phyloP scores from a whole-genome alignment of 352 stramenopile species.

The Thalassiosira sp. region DNA sequence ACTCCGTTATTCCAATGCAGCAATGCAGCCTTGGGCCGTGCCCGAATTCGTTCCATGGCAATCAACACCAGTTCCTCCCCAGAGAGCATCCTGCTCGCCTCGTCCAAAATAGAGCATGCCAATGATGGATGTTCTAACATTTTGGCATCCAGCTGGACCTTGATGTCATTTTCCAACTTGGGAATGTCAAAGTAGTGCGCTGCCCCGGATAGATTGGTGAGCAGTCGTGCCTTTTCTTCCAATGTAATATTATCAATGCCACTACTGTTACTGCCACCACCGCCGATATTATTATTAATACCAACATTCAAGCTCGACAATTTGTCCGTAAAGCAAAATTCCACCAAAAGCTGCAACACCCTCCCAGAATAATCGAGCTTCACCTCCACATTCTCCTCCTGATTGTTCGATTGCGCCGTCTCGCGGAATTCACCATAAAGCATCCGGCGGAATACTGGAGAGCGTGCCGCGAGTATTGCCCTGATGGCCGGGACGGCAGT shows the following conservation, averaged over 20 bases:
- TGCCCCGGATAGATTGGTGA: constrained; percentile 32
- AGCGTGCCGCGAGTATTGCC: constrained; percentile 39
- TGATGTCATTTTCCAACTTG: constrained; percentile 44
- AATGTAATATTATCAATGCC: background rate
- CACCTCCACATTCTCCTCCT: constrained; percentile 25
- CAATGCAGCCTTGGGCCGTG: constrained; percentile 34
- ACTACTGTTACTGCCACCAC: background rate
- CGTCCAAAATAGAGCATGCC: constrained; percentile 49
- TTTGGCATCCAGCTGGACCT: constrained; percentile 23
- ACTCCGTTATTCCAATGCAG: constrained; percentile 12
- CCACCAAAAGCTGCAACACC: constrained; percentile 44
- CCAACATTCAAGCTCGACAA: constrained; percentile 28
- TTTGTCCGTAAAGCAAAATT: constrained; percentile 54
- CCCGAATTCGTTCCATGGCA: constrained; percentile 36
- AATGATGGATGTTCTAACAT: constrained; percentile 41
- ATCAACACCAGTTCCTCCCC: constrained; percentile 33
- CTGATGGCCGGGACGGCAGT: constrained; percentile 32
- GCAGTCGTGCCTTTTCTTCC: constrained; percentile 28
- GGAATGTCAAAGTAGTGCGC: constrained; percentile 51
- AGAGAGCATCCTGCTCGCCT: constrained; percentile 32
- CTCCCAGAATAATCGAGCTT: constrained; percentile 41
- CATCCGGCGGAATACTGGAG: constrained; percentile 47
- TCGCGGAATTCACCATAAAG: constrained; percentile 49
- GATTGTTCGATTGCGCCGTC: constrained; percentile 11
- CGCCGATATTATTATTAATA: too few species aligned